These are phyloP conservation scores for Acacia melanoxylon DNA, from an alignment of 306 rosid genomes.

Conservation along the genomic window DNA sequence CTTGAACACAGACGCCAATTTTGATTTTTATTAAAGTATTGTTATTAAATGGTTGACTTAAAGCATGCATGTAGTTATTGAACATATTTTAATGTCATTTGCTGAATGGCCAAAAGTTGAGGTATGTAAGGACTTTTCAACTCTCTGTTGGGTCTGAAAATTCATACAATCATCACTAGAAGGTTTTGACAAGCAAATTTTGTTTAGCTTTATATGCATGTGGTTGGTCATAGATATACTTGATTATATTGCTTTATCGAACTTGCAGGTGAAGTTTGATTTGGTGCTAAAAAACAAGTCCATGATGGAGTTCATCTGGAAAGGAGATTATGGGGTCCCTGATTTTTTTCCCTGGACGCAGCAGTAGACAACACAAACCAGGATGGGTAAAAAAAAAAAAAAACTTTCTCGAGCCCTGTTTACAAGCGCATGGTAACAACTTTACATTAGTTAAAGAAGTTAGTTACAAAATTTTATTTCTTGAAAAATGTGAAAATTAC, in stretches of 20 bases:
- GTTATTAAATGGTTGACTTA: not conserved
- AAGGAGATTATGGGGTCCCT: too few species aligned
- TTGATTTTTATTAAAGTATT: not conserved
- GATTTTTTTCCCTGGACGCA: too few species aligned
- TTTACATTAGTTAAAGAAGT: too few species aligned
- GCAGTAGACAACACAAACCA: too few species aligned
- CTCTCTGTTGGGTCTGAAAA: not conserved
- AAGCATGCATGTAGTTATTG: not conserved
- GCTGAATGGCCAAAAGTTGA: not conserved
- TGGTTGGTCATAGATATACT: not conserved
- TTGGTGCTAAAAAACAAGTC: not conserved
- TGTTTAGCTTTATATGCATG: not conserved
- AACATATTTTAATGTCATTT: too few species aligned
- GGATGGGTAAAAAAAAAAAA: not conserved
- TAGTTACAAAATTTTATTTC: too few species aligned
- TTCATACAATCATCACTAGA: not conserved
- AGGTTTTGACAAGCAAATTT: not conserved
- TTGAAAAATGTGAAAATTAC: too few species aligned
- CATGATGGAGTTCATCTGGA: not conserved
- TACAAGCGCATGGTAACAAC: too few species aligned
- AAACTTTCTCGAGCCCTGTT: too few species aligned
- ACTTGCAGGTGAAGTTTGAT: not conserved
- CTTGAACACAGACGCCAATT: not conserved
- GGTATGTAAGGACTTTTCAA: not conserved
- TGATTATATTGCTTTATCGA: not conserved